Evolutionary conservation across 257 asterid species (phyloP).

Genomic region (Jacaranda copaia): DNA sequence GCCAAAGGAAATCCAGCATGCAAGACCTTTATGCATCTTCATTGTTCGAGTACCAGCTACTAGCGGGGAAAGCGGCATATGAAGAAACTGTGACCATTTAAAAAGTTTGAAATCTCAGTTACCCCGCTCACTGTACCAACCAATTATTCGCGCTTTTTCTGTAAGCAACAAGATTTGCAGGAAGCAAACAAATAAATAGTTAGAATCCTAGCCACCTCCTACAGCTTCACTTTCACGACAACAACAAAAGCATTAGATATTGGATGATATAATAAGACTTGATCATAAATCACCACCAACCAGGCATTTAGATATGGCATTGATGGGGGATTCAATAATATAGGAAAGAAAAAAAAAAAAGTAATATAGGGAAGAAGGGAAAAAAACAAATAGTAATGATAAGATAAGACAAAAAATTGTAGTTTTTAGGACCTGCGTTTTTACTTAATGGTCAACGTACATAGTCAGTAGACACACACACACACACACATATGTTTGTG

Average conservation of each 20-base stretch:
- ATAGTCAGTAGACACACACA: too few relatives aligned
- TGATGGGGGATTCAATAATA: too few relatives aligned
- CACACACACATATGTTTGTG: background rate
- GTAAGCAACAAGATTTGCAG: background rate
- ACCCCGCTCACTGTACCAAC: background rate
- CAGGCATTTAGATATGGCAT: background rate
- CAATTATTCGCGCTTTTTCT: constrained; percentile 1
- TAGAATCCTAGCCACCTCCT: background rate
- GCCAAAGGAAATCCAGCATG: too few relatives aligned
- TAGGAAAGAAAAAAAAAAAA: too few relatives aligned
- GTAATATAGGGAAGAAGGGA: too few relatives aligned
- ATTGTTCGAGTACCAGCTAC: too few relatives aligned
- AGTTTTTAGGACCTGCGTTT: background rate
- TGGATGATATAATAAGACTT: background rate
- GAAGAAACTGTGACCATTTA: background rate
- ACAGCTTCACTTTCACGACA: too few relatives aligned
- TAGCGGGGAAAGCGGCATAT: background rate
- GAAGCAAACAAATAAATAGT: background rate
- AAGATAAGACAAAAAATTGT: background rate
- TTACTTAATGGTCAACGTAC: background rate
- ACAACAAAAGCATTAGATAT: background rate
- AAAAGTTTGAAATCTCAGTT: background rate
- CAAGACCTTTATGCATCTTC: too few relatives aligned
- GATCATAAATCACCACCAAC: constrained; percentile 10
- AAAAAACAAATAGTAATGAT: background rate